Base-by-base conservation (phyloP, 768 basidiomycete species). In the Phallus indusiatus region DNA sequence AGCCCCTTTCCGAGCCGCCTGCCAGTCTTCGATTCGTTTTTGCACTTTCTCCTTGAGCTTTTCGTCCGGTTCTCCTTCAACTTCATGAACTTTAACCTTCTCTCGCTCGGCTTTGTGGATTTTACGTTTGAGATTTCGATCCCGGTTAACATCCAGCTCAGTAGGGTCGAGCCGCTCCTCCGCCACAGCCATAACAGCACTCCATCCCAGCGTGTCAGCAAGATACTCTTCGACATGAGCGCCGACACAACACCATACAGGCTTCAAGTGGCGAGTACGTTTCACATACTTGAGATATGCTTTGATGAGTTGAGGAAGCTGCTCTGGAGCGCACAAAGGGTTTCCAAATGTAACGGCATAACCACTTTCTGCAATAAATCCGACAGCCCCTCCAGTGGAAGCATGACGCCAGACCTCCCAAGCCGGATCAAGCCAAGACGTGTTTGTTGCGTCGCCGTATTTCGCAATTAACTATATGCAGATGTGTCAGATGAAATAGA, bases 381-480 rank as follows among this genome's bases (percentile, higher is more conserved):
- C 84, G 49, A 85, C 77, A 0, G 84, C 78, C 1, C 81, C 78
- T 66, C 84, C 84, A 70, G 65, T 83, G 68, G 53, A 69, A 67
- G 67, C 75, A 78, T 67, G 82, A 68, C 67, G 78, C 78, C 78
- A 80, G 21, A 78, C 71, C 18, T 73, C 68, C 71, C 76, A 62
- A 67, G 72, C 48, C 64, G 78, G 73, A 66, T 90, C 85, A 9
- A 86, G 75, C 85, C 85, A 88, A 9, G 84, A 80, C 0, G 85
- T 88, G 47, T 85, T 79, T 55, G 81, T 81, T 7, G 83, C 81
- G 35, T 85, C 84, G 17, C 85, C 85, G 62, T 87, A 81, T 54
- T 76, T 73, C 4, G 84, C 84, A 50, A 86, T 80, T 62, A 88
- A 35, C 55, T 56, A 20, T 35, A 35, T 28, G n/a, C 21, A 35